Evolutionary conservation across 2,329 filamentous ascomycete species (phyloP).

Genomic region (Paecilomyces formosus): DNA sequence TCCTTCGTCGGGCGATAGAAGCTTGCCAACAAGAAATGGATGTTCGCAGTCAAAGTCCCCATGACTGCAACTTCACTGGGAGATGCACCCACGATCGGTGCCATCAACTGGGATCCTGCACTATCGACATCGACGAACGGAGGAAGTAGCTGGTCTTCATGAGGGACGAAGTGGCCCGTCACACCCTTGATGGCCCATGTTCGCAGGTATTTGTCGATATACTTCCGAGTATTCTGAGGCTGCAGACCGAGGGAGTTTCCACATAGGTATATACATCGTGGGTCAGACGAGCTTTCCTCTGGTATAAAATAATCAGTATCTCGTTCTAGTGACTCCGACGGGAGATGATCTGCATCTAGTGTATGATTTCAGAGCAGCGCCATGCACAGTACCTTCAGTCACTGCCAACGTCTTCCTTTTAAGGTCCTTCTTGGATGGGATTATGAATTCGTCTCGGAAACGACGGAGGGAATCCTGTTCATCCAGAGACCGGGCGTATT

Average conservation of each 20-base stretch:
- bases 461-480: slow-evolving; percentile 51
- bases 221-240: slow-evolving; percentile 58
- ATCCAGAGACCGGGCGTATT: slow-evolving; percentile 48
- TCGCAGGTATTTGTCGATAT: slow-evolving; percentile 65
- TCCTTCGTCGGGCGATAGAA: slow-evolving; percentile 66
- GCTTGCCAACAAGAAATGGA: slow-evolving; percentile 75
- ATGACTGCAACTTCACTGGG: slow-evolving; percentile 74
- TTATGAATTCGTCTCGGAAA: slow-evolving; percentile 64
- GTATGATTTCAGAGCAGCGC: background rate
- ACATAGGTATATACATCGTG: slow-evolving; percentile 68
- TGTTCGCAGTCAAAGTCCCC: slow-evolving; percentile 75
- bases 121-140: slow-evolving; percentile 76
- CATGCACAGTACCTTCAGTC: slow-evolving; percentile 16
- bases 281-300: slow-evolving; percentile 27
- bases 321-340: background rate
- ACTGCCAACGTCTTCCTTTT: slow-evolving; percentile 51
- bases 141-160: slow-evolving; percentile 60
- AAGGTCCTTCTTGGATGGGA: slow-evolving; percentile 67
- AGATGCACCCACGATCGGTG: slow-evolving; percentile 66
- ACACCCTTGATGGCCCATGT: slow-evolving; percentile 83
- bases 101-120: slow-evolving; percentile 61
- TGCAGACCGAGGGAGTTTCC: slow-evolving; percentile 86
- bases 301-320: background rate
- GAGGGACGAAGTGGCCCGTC: slow-evolving; percentile 68
- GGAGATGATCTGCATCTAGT: background rate